phyloP scores from a whole-genome alignment of 306 rosid species.

The Vicia faba region DNA sequence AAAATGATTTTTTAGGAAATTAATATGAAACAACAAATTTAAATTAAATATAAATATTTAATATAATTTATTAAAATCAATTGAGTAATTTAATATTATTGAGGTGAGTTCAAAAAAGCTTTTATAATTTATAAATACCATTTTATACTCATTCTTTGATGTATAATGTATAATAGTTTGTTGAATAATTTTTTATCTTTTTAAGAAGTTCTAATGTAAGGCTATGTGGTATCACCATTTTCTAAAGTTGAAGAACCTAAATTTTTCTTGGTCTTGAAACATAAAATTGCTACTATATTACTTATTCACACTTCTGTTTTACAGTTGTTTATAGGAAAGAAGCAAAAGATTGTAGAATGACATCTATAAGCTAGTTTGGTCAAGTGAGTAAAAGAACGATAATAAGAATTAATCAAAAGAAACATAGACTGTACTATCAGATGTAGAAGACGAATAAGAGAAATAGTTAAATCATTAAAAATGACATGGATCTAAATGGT shows the following conservation, averaged over 20 bases:
- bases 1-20: too few relatives aligned
- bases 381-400: background rate
- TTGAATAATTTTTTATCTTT: too few relatives aligned
- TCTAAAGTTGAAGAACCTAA: constrained; percentile 8
- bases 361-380: constrained; percentile 12
- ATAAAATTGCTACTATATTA: constrained; percentile 10
- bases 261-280: constrained; percentile 21
- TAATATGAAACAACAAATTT: too few relatives aligned
- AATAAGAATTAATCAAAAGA: background rate
- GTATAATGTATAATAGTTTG: too few relatives aligned
- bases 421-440: background rate
- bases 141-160: too few relatives aligned
- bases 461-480: background rate
- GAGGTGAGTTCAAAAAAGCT: too few relatives aligned
- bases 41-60: too few relatives aligned
- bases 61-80: too few relatives aligned
- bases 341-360: constrained; percentile 16
- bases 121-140: too few relatives aligned
- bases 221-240: constrained; percentile 18
- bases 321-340: constrained; percentile 11
- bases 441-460: background rate
- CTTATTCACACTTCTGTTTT: background rate
- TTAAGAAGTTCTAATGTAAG: too few relatives aligned
- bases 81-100: too few relatives aligned
- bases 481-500: constrained; percentile 12